Evolutionary conservation across 441 rosid genomes (phyloP), one percentile per base, ranked within the genome.

Genomic region (Viola pubescens): DNA sequence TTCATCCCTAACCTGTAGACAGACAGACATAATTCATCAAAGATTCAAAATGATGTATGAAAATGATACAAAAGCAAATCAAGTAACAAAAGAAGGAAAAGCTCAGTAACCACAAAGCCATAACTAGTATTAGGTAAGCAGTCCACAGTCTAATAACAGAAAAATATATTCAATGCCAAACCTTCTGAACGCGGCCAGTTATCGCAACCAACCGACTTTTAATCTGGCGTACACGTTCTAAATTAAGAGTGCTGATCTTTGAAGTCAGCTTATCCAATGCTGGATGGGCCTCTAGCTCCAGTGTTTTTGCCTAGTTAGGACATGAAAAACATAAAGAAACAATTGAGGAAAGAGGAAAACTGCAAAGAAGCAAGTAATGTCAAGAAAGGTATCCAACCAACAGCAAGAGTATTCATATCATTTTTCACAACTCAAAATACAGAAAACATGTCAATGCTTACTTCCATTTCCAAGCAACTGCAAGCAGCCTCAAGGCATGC

Each of bases 141-240:
- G 34, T 26, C 34, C 34, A 2, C 34, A 26, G 34, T 26, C 48
- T 37, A 11, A 40, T 1, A 11, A 45, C 8, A 19, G 58, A 2
- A 14, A 54, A 37, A 34, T 34, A 16, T 16, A 40, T 26, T 9
- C 3, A 43, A 42, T 4, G 53, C n/a, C 45, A 57, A 70, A 86
- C 97, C 96, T 86, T 90, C 70, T 90, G 97, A 70, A 88, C 97
- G 14, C 89, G 88, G n/a, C 94, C 97, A 54, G 90, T 84, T 63
- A 88, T 81, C 52, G 96, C 91, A 71, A 88, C 94, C 76, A 91
- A 76, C 37, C 92, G 86, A 61, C 97, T 88, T 72, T 91, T 91
- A 52, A 91, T 86, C 76, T 88, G 96, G 10, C 92, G 81, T 61
- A 91, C 97, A 38, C 87, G 84, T 67, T 91, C 97, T 61, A 91